phyloP scores from a whole-genome alignment of 2,329 filamentous ascomycete species.

The Fusarium metavorans region DNA sequence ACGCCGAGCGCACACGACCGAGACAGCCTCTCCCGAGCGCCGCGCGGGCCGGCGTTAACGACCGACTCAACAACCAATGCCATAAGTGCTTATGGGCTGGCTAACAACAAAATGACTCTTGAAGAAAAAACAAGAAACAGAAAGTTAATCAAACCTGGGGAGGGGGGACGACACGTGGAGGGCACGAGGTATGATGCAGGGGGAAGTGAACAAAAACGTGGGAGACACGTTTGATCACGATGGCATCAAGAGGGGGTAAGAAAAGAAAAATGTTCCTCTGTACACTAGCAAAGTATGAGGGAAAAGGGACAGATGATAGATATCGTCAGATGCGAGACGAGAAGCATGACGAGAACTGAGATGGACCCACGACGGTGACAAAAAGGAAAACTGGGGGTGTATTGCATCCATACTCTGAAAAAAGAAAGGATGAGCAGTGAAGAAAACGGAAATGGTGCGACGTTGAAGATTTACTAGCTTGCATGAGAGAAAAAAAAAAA shows the following conservation, averaged over 20 bases:
- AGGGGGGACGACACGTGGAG: conserved; percentile 39
- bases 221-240: conserved; percentile 26
- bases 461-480: not conserved
- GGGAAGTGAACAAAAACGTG: conserved; percentile 23
- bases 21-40: conserved; percentile 4
- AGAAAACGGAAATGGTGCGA: conserved; percentile 17
- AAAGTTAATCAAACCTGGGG: conserved; percentile 4
- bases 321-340: conserved; percentile 6
- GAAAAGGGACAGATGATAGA: not conserved
- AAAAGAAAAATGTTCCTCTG: not conserved
- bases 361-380: conserved; percentile 3
- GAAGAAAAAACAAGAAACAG: not conserved
- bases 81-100: conserved; percentile 1
- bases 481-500: not conserved
- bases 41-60: conserved; percentile 10
- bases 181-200: conserved; percentile 30
- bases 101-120: not conserved
- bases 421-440: not conserved
- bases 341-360: conserved; percentile 1
- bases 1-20: not conserved
- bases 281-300: not conserved
- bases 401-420: not conserved
- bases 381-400: conserved; percentile 2
- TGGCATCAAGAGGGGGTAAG: not conserved
- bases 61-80: not conserved